These are phyloP conservation scores for Coniochaeta pulveracea DNA, from an alignment of 2,329 filamentous ascomycete genomes.

Conservation along the genomic window DNA sequence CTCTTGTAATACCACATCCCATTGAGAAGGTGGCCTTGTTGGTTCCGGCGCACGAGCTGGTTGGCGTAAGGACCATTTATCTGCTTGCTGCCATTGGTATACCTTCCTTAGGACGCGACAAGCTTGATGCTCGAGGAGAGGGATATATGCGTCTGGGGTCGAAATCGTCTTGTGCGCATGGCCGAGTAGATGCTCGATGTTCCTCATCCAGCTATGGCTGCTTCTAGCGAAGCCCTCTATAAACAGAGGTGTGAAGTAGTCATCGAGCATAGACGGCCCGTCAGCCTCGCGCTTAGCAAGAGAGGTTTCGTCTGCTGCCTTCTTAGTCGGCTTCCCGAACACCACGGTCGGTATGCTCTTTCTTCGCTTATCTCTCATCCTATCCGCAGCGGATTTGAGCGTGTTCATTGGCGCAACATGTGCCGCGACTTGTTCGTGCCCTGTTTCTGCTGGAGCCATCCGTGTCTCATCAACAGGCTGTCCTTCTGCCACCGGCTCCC, in stretches of 20 bases:
- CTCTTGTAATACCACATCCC: slow-evolving; percentile 79
- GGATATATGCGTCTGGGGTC: slow-evolving; percentile 72
- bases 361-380: slow-evolving; percentile 46
- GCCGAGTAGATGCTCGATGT: slow-evolving; percentile 60
- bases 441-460: neutral
- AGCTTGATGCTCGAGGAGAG: slow-evolving; percentile 77
- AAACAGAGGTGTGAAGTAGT: slow-evolving; percentile 54
- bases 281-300: slow-evolving; percentile 25
- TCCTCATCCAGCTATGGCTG: slow-evolving; percentile 45
- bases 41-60: slow-evolving; percentile 78
- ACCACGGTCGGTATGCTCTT: slow-evolving; percentile 64
- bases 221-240: slow-evolving; percentile 44
- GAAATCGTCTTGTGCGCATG: slow-evolving; percentile 84
- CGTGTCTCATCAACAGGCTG: too few species aligned
- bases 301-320: slow-evolving; percentile 29
- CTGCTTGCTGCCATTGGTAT: slow-evolving; percentile 80
- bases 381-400: slow-evolving; percentile 16
- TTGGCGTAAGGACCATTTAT: slow-evolving; percentile 88
- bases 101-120: slow-evolving; percentile 78
- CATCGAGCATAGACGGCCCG: slow-evolving; percentile 38
- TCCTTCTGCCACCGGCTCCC: neutral
- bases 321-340: slow-evolving; percentile 57
- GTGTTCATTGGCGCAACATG: slow-evolving; percentile 7
- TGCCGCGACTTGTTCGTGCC: slow-evolving; percentile 2
- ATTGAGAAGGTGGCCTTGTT: slow-evolving; percentile 62